Evolutionary conservation across 2,329 filamentous ascomycete genomes (phyloP), one percentile per base, ranked within the genome.

Genomic region (Pseudofabraea citricarpa): DNA sequence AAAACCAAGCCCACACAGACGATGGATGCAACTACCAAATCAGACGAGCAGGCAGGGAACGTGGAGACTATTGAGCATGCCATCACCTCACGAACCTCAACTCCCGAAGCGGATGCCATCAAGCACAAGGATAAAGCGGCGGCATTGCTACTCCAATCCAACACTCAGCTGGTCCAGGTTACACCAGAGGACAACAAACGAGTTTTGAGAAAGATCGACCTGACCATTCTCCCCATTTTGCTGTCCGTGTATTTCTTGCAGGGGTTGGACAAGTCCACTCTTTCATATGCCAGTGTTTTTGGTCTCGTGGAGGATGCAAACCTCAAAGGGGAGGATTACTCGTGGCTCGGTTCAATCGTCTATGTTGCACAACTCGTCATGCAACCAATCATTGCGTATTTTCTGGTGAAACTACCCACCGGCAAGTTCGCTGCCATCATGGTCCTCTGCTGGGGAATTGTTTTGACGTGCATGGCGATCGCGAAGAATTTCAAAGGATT

Each of bases 301-400:
- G 73, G 72, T 3, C 58, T 77, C 24, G 61, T 65, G 18, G 60
- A 68, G 24, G 71, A 74, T 46, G 69, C 72, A 0, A 53, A 71
- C 23, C 64, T 76, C 6, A 59, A 65, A n/a, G 71, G 67, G 15
- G 58, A 66, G 23, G 63, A 77, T 43, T 67, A 72, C 57, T 81
- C 77, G 2, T 82, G 77, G 77, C 71, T 83, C 0, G 75, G 77
- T 0, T 80, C 75, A 2, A 73, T 83, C 40, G 64, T 83, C 12
- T 83, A 77, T 53, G 62, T 80, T n/a, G 76, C 76, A 1, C 75
- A 80, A 55, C 67, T 81, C 7, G 62, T 77, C 10, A 73, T 78
- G 65, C 77, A 81, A 52, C 74, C 75, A 1, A 61, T 76, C 0
- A 68, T 76, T 4, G 75, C 77, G 0, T 69, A 68, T 43, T 53